Evolutionary conservation across 2,329 filamentous ascomycete genomes (phyloP), one percentile per base, ranked within the genome.

Genomic region (Botrytis cinerea): DNA sequence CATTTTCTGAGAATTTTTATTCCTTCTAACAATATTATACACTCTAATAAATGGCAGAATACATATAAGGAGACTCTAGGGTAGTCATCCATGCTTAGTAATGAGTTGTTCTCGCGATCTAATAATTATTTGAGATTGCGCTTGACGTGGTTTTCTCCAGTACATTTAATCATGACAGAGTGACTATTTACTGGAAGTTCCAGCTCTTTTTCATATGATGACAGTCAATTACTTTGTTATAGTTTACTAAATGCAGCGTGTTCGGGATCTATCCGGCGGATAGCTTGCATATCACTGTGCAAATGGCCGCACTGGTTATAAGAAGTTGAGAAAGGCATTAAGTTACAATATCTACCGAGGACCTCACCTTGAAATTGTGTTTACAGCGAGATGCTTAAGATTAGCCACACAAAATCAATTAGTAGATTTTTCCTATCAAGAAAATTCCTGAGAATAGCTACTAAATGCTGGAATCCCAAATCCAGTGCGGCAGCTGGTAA

Each of bases 121-220:
- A n/a, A 7, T 51, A 7, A n/a, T n/a, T 4, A 5, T 16, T 16
- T 51, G 10, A n/a, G 25, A n/a, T 51, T n/a, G 4, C 0, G 25
- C 12, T 25, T n/a, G 12, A 5, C 14, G 12, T 51, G 25, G 48
- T 12, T 51, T 51, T 51, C 25, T 51, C 12, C 25, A 51, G 4
- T 51, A n/a, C 48, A n/a, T 12, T 51, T 10, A 10, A 4, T 0
- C 4, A 14, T n/a, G 25, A 2, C 10, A n/a, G 22, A n/a, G 22
- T 6, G 10, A 14, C 9, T 51, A 4, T 1, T 5, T 51, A 10
- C 48, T 51, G 48, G 10, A n/a, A n/a, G 0, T 51, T 6, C 10
- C 10, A n/a, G 2, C 10, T 6, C 10, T 51, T 0, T n/a, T 6
- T 14, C 5, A 12, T 7, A 16, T 14, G 0, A 1, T 51, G 10